Evolutionary conservation across 352 stramenopile species (phyloP).

Genomic region (Phytophthora citricola): DNA sequence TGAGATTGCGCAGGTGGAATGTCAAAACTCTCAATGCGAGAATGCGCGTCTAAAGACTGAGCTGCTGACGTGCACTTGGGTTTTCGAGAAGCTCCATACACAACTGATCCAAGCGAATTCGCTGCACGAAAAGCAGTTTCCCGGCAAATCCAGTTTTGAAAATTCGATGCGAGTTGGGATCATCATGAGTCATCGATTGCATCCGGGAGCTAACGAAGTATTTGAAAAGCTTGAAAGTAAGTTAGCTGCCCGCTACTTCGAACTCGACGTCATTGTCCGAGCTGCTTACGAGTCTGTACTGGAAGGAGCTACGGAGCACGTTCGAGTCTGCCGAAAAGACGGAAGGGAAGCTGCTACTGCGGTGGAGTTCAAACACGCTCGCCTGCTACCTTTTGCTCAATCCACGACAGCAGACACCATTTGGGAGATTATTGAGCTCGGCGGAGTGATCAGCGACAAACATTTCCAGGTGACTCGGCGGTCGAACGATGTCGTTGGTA

Average conservation of each 20-base stretch:
- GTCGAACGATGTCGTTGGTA: conserved; percentile 5
- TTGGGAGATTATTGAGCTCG: conserved; percentile 22
- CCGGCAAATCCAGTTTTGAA: not conserved
- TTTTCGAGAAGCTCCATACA: conserved; percentile 5
- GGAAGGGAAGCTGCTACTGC: not conserved
- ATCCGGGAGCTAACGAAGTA: not conserved
- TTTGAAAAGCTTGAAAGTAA: conserved; percentile 17
- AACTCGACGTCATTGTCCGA: conserved; percentile 13
- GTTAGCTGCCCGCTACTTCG: conserved; percentile 13
- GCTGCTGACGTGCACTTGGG: conserved; percentile 2
- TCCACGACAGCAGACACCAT: conserved; percentile 6
- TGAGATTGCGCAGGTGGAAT: conserved; percentile 6
- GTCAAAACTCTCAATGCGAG: conserved; percentile 9
- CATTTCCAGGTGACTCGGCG: not conserved
- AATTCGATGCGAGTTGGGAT: conserved; percentile 17
- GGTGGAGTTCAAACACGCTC: conserved; percentile 19
- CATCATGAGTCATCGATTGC: conserved; percentile 2
- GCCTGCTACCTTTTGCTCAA: conserved; percentile 16
- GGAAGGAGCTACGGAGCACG: not conserved
- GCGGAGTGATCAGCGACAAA: not conserved
- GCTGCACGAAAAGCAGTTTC: not conserved
- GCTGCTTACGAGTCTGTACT: not conserved
- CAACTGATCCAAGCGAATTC: conserved; percentile 6
- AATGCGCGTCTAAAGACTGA: conserved; percentile 17
- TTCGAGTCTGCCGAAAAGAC: conserved; percentile 19